phyloP scores from a whole-genome alignment of 2,329 filamentous ascomycete species.

The Macrophomina tecta region DNA sequence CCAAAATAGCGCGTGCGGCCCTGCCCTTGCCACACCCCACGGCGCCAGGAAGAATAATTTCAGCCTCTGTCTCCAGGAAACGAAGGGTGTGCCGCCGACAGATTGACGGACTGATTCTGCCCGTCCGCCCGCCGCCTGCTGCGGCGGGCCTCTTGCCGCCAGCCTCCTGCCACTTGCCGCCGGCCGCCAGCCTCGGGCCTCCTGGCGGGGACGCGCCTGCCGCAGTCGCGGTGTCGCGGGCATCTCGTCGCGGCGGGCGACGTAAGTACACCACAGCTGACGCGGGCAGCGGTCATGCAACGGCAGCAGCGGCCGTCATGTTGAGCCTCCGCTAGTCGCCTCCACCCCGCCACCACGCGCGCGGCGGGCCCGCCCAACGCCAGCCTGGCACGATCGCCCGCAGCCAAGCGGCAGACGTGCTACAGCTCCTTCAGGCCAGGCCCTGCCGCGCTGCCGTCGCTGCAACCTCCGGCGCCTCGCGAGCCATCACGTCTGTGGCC shows the following conservation, averaged over 20 bases:
- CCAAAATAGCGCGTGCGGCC: constrained; percentile 17
- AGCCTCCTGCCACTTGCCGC: no score
- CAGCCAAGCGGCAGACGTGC: constrained; percentile 17
- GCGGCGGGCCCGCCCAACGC: constrained; percentile 6
- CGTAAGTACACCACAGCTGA: not conserved
- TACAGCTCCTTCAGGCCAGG: not conserved
- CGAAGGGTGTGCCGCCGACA: not conserved
- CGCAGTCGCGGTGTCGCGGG: not conserved
- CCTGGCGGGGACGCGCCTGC: no score
- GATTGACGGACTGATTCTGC: not conserved
- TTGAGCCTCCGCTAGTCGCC: constrained; percentile 18
- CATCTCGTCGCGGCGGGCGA: not conserved
- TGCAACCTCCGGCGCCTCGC: not conserved
- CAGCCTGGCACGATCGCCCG: constrained; percentile 18
- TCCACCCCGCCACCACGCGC: constrained; percentile 11
- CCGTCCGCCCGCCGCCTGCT: not conserved
- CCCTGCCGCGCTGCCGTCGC: not conserved
- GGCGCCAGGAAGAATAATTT: constrained; percentile 9
- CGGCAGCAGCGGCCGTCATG: constrained; percentile 15
- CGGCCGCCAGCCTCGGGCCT: not conserved
- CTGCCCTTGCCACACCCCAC: constrained; percentile 19
- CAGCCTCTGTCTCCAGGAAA: not conserved
- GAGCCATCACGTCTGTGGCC: constrained; percentile 8
- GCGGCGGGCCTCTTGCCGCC: no score
- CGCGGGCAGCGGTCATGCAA: constrained; percentile 15